Evolutionary conservation across 2,329 filamentous ascomycete species (phyloP).

Genomic region (Didymella pinodella): DNA sequence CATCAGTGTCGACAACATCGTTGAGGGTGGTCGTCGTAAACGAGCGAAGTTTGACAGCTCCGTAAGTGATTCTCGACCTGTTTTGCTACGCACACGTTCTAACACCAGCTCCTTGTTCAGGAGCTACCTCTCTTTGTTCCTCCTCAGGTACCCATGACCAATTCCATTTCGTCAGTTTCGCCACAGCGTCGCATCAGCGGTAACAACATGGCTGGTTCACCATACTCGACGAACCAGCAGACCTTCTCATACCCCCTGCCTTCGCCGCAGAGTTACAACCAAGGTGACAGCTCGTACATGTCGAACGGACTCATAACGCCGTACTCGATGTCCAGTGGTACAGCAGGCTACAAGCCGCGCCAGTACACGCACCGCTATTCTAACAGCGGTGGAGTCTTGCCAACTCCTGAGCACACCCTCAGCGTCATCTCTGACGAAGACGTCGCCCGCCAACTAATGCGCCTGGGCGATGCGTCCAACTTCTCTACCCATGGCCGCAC

Average conservation of each 20-base stretch:
- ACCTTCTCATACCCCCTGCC: constrained; percentile 82
- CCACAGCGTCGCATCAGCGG: constrained; percentile 82
- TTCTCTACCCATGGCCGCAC: constrained; percentile 86
- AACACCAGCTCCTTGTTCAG: constrained; percentile 59
- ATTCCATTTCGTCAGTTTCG: constrained; percentile 97
- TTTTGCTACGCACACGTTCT: constrained; percentile 30
- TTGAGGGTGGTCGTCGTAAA: constrained; percentile 95
- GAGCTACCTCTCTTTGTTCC: constrained; percentile 95
- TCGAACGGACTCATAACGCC: constrained; percentile 47
- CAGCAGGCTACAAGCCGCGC: constrained; percentile 46
- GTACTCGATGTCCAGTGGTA: constrained; percentile 46
- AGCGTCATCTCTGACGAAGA: constrained; percentile 99
- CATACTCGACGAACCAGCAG: constrained; percentile 79
- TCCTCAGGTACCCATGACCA: constrained; percentile 77
- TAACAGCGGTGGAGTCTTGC: constrained; percentile 69
- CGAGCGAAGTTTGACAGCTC: constrained; percentile 95
- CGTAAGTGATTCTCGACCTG: constrained; percentile 67
- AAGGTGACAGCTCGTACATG: constrained; percentile 47
- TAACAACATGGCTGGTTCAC: constrained; percentile 73
- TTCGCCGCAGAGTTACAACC: constrained; percentile 78
- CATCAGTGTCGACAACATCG: constrained; percentile 97
- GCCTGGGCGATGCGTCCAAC: constrained; percentile 91
- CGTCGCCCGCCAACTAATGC: constrained; percentile 95
- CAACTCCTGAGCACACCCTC: constrained; percentile 96
- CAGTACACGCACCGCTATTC: constrained; percentile 54